Percentiles rank a stretch among this genome's conserved stretches.
phyloP scores from a whole-genome alignment of 2,329 filamentous ascomycete genomes.

The Cladosporium colombiae region DNA sequence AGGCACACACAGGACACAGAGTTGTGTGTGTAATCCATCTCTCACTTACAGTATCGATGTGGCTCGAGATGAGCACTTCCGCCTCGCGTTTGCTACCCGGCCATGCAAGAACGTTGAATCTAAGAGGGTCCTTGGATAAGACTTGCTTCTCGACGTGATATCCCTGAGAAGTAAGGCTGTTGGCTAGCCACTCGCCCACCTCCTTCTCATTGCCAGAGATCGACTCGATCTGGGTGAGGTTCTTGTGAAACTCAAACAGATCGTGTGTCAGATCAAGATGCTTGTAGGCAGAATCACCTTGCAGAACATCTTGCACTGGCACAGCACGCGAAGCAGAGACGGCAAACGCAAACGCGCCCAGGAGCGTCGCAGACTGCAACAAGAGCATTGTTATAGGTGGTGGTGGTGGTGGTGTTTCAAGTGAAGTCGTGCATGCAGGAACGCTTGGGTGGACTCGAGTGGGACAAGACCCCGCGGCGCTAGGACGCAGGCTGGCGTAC shows the following conservation, averaged over 20 bases:
- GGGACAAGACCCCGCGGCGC: constrained; percentile 13
- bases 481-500: neutral
- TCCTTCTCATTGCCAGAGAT: constrained; percentile 68
- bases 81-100: constrained; percentile 52
- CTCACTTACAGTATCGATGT: constrained; percentile 71
- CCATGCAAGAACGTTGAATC: constrained; percentile 79
- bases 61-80: constrained; percentile 69
- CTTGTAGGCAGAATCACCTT: constrained; percentile 2
- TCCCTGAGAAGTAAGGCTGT: constrained; percentile 62
- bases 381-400: constrained; percentile 11
- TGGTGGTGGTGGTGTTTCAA: constrained; percentile 14
- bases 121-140: constrained; percentile 43
- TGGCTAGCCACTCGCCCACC: constrained; percentile 67
- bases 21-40: no score
- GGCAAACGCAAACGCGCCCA: constrained; percentile 9
- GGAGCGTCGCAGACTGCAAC: neutral
- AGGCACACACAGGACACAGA: neutral
- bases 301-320: constrained; percentile 4
- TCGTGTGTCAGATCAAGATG: constrained; percentile 37
- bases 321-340: neutral
- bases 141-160: constrained; percentile 65
- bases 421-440: constrained; percentile 18
- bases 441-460: constrained; percentile 6
- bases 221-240: constrained; percentile 73
- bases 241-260: constrained; percentile 72